phyloP scores from a whole-genome alignment of 2,329 filamentous ascomycete species.

The Fusarium drepaniforme region DNA sequence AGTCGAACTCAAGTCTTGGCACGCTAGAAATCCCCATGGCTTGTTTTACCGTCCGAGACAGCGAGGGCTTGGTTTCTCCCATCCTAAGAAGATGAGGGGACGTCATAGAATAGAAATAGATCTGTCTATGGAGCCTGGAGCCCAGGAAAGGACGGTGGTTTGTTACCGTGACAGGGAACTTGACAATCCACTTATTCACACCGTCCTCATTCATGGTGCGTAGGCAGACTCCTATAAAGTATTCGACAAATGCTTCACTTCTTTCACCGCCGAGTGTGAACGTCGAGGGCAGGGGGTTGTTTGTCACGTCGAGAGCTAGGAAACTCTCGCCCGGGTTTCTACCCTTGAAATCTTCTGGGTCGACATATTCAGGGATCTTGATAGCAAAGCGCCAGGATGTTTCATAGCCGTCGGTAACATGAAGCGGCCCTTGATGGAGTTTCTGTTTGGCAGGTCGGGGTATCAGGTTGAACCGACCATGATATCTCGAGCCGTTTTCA shows the following conservation, averaged over 20 bases:
- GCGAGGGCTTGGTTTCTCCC: slow-evolving; percentile 44
- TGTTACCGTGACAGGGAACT: slow-evolving; percentile 39
- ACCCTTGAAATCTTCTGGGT: background rate
- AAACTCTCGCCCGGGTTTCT: background rate
- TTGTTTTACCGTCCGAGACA: slow-evolving; percentile 49
- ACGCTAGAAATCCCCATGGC: slow-evolving; percentile 50
- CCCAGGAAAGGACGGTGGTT: slow-evolving; percentile 27
- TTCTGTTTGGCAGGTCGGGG: slow-evolving; percentile 1
- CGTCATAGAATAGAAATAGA: background rate
- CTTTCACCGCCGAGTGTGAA: background rate
- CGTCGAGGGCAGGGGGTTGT: slow-evolving; percentile 7
- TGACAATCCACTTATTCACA: slow-evolving; percentile 20
- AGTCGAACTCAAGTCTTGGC: slow-evolving; percentile 44
- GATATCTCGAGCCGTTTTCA: slow-evolving; percentile 28
- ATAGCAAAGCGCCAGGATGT: slow-evolving; percentile 47
- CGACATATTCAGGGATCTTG: slow-evolving; percentile 39
- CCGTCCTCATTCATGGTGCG: background rate
- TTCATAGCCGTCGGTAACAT: slow-evolving; percentile 29
- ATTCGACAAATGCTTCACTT: slow-evolving; percentile 43
- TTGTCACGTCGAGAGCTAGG: background rate
- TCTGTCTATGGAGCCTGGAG: slow-evolving; percentile 6
- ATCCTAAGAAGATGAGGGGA: slow-evolving; percentile 47
- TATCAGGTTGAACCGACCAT: slow-evolving; percentile 44
- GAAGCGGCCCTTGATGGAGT: slow-evolving; percentile 41
- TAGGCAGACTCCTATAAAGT: slow-evolving; percentile 48